These are phyloP conservation scores for Diaporthe citrichinensis DNA, from an alignment of 2,329 filamentous ascomycete genomes.

Conservation along the genomic window DNA sequence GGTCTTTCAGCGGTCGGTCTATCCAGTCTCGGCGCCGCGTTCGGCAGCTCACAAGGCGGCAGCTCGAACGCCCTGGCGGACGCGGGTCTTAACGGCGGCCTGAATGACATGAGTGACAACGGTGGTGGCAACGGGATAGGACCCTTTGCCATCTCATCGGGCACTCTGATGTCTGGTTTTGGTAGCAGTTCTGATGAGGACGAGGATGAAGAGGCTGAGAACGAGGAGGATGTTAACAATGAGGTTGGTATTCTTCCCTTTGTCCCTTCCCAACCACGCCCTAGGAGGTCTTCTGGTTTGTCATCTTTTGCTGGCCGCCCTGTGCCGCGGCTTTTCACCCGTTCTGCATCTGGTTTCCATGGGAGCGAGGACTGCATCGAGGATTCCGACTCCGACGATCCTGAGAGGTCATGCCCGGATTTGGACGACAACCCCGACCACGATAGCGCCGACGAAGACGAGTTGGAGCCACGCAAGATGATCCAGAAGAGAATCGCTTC, in stretches of 20 bases:
- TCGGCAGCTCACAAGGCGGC: conserved; percentile 48
- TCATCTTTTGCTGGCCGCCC: conserved; percentile 33
- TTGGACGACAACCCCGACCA: conserved; percentile 16
- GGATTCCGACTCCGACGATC: conserved; percentile 7
- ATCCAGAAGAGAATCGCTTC: neutral
- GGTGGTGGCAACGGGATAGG: conserved; percentile 76
- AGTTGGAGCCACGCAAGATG: conserved; percentile 25
- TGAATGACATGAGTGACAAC: conserved; percentile 75
- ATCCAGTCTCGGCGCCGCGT: conserved; percentile 58
- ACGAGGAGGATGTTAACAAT: conserved; percentile 80
- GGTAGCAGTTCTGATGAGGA: conserved; percentile 96
- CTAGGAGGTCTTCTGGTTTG: conserved; percentile 39
- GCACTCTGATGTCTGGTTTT: conserved; percentile 88
- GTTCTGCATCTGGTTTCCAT: conserved; percentile 27
- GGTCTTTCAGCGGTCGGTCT: conserved; percentile 65
- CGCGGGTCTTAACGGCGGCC: conserved; percentile 82
- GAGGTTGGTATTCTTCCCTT: conserved; percentile 68
- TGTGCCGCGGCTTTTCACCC: conserved; percentile 29
- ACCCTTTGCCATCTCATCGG: conserved; percentile 79
- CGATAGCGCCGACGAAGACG: conserved; percentile 27
- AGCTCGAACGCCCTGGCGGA: conserved; percentile 79
- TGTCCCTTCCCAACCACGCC: conserved; percentile 43
- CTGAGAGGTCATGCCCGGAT: neutral
- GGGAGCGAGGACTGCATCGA: conserved; percentile 29
- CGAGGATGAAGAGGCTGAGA: conserved; percentile 92